Conservation (phyloP, 805 yeast genomes). For the Metschnikowia gelsemii region DNA sequence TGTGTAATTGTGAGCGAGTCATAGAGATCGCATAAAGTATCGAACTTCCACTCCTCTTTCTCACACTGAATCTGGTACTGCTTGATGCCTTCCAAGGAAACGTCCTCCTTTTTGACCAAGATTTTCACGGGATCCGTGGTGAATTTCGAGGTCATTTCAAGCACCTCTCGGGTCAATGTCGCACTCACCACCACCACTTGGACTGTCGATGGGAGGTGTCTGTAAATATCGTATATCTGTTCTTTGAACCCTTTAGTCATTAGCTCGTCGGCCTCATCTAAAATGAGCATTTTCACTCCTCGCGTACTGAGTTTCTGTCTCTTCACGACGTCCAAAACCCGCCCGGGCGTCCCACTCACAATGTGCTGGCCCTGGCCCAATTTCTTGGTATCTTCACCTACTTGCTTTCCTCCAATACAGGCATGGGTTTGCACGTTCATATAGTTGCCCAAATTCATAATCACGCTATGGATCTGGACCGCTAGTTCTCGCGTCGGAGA, state of each 20-base stretch:
- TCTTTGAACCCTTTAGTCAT: constrained; percentile 91
- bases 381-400: constrained; percentile 75
- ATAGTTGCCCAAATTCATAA: constrained; percentile 81
- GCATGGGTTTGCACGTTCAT: constrained; percentile 86
- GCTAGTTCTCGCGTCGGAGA: constrained; percentile 98
- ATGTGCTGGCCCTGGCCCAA: constrained; percentile 81
- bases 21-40: constrained; percentile 89
- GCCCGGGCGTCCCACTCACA: constrained; percentile 96
- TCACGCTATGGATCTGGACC: constrained; percentile 85
- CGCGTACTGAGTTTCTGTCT: constrained; percentile 74
- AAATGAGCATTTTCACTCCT: constrained; percentile 78
- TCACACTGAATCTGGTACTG: constrained; percentile 91
- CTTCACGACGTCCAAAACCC: constrained; percentile 88
- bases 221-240: constrained; percentile 90
- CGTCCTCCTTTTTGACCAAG: constrained; percentile 90
- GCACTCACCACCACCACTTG: constrained; percentile 96
- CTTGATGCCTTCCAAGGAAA: constrained; percentile 90
- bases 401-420: constrained; percentile 89
- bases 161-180: constrained; percentile 86
- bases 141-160: constrained; percentile 89
- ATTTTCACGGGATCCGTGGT: constrained; percentile 93
- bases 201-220: constrained; percentile 74
- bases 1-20: constrained; percentile 95
- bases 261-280: constrained; percentile 97
- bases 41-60: constrained; percentile 91